A percentile compares a stretch with the other conserved stretches of the same genome.
Evolutionary conservation across 306 rosid genomes (phyloP).

Genomic region (Vachellia pachyceras): DNA sequence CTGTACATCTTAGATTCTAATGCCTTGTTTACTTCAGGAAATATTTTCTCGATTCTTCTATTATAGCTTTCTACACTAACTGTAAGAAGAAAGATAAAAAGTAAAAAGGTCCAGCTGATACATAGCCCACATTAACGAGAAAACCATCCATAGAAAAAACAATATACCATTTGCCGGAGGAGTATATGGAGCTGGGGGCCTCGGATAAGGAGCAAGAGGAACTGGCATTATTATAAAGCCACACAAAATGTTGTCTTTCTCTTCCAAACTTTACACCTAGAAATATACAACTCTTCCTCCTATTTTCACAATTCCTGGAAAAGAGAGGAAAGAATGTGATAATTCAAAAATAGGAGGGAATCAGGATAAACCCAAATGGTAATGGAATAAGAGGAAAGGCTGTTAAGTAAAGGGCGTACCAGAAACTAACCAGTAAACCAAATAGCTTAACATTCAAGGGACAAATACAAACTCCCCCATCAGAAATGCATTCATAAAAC

Average conservation of each 20-base stretch:
- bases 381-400: slow-evolving; percentile 23
- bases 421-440: slow-evolving; percentile 9
- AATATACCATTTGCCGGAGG: slow-evolving; percentile 71
- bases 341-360: slow-evolving; percentile 1
- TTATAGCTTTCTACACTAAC: background rate
- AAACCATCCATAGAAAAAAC: slow-evolving; percentile 17
- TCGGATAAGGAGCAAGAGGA: slow-evolving; percentile 96
- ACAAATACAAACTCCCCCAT: slow-evolving; percentile 9
- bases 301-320: slow-evolving; percentile 47
- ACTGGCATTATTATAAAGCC: slow-evolving; percentile 73
- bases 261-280: slow-evolving; percentile 45
- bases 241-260: slow-evolving; percentile 33
- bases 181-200: slow-evolving; percentile 64
- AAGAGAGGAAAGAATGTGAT: slow-evolving; percentile 25
- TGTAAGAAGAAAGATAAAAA: background rate
- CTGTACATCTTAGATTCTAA: slow-evolving; percentile 2
- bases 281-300: slow-evolving; percentile 35
- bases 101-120: background rate
- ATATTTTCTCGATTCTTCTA: background rate
- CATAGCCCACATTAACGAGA: slow-evolving; percentile 37
- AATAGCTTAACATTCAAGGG: slow-evolving; percentile 9
- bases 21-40: slow-evolving; percentile 1
- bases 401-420: slow-evolving; percentile 7
- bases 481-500: slow-evolving; percentile 38
- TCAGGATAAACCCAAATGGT: too few species aligned